Conservation (phyloP, 148 eudicot species). For the Fallopia convolvulus region DNA sequence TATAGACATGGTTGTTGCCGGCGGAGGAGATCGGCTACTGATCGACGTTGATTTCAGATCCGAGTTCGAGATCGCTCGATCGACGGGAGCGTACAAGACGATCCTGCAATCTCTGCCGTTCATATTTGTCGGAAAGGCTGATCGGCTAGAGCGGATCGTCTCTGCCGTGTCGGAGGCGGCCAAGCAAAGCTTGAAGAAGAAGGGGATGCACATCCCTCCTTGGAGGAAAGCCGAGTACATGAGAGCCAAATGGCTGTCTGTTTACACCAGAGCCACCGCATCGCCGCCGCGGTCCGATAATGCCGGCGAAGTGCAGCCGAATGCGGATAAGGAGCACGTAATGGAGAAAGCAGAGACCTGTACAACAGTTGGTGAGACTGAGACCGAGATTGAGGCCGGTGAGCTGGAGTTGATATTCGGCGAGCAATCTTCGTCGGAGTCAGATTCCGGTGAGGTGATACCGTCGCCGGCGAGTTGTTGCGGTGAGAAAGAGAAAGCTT, state of each 20-base stretch:
- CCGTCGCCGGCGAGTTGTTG: slow-evolving; percentile 8
- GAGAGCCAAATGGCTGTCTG: slow-evolving; percentile 53
- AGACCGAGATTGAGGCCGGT: slow-evolving; percentile 17
- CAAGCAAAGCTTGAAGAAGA: slow-evolving; percentile 44
- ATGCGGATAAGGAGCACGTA: neutral
- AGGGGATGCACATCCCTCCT: slow-evolving; percentile 54
- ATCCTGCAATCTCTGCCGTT: slow-evolving; percentile 43
- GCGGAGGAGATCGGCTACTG: slow-evolving; percentile 29
- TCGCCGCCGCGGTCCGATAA: neutral
- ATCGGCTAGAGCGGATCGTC: slow-evolving; percentile 39
- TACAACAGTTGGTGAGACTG: neutral
- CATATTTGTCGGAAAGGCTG: slow-evolving; percentile 50
- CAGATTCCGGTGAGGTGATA: slow-evolving; percentile 5
- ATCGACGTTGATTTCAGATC: slow-evolving; percentile 58
- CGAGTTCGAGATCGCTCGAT: slow-evolving; percentile 52
- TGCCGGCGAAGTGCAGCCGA: neutral
- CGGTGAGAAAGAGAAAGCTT: slow-evolving; percentile 6
- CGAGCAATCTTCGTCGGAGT: slow-evolving; percentile 14
- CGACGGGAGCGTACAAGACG: slow-evolving; percentile 34
- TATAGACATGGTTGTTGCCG: slow-evolving; percentile 26
- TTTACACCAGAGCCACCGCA: slow-evolving; percentile 25
- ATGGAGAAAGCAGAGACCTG: neutral
- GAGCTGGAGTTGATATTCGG: slow-evolving; percentile 41
- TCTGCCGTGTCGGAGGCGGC: slow-evolving; percentile 39
- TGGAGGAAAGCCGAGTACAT: slow-evolving; percentile 57